These are phyloP conservation scores for Ogataea trehalophila DNA, from an alignment of 805 yeast genomes.

Conservation along the genomic window DNA sequence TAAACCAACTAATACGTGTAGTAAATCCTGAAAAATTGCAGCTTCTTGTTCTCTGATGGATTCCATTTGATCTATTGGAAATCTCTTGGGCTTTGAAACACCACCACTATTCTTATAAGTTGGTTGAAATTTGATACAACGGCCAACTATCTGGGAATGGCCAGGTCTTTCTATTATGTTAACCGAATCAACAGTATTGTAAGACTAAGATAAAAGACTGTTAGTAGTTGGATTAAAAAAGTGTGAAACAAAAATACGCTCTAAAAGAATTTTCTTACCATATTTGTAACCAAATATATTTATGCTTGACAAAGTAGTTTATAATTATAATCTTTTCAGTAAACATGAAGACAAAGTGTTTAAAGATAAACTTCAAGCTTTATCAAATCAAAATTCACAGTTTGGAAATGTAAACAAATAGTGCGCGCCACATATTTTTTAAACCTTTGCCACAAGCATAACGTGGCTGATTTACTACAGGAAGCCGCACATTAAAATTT, in stretches of 20 bases:
- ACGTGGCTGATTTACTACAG: no score
- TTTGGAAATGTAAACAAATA: no score
- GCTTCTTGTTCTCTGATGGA: constrained; percentile 65
- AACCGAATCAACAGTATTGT: constrained; percentile 7
- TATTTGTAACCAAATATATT: neutral
- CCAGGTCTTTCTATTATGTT: constrained; percentile 5
- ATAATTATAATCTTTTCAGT: no score
- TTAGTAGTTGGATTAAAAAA: neutral
- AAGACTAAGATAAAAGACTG: neutral
- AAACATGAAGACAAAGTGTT: no score
- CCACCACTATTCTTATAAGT: constrained; percentile 10
- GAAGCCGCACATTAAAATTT: no score
- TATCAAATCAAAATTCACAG: no score
- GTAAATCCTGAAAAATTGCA: constrained; percentile 61
- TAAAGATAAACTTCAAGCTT: no score
- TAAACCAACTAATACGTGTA: constrained; percentile 61
- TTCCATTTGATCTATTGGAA: constrained; percentile 42
- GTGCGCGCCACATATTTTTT: no score
- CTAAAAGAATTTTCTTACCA: neutral
- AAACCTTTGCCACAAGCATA: no score
- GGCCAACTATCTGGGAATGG: constrained; percentile 9
- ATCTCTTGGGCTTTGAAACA: constrained; percentile 18
- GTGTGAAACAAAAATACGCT: neutral
- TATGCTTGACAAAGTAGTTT: no score
- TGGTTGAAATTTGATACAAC: constrained; percentile 19